Percentiles rank a stretch among this genome's conserved stretches.
Conservation (phyloP, 768 basidiomycete genomes). For the Boletus vinaceobasis region DNA sequence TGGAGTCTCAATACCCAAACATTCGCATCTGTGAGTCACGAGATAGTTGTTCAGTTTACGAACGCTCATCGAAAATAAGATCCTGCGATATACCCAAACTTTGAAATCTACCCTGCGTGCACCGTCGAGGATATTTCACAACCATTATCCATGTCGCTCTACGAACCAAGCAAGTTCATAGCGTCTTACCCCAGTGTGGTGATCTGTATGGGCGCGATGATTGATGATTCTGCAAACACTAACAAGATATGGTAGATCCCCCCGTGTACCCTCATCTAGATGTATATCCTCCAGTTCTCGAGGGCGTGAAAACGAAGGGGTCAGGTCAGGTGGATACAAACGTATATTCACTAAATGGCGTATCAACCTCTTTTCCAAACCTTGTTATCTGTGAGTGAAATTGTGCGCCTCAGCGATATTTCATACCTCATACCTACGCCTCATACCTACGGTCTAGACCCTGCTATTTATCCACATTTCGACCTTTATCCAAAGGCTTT, state of each 20-base stretch:
- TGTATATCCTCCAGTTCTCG: slow-evolving; percentile 32
- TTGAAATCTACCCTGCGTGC: slow-evolving; percentile 39
- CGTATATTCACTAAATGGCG: background rate
- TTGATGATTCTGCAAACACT: slow-evolving; percentile 3
- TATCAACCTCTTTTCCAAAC: slow-evolving; percentile 8
- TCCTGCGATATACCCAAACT: slow-evolving; percentile 38
- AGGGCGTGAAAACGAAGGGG: background rate
- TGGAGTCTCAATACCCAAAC: slow-evolving; percentile 12
- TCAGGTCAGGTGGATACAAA: background rate
- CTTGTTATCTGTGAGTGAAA: slow-evolving; percentile 18
- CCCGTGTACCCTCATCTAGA: slow-evolving; percentile 41
- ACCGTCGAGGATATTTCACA: background rate
- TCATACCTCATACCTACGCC: background rate
- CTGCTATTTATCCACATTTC: slow-evolving; percentile 40
- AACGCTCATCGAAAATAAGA: slow-evolving; percentile 28
- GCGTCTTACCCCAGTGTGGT: slow-evolving; percentile 33
- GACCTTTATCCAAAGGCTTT: slow-evolving; percentile 36
- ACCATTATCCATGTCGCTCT: background rate
- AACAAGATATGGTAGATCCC: slow-evolving; percentile 29
- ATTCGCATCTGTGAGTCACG: slow-evolving; percentile 19
- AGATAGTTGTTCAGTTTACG: background rate
- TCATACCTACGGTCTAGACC: slow-evolving; percentile 29
- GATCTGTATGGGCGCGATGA: slow-evolving; percentile 30
- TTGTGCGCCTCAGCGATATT: background rate
- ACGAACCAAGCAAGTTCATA: background rate